These are phyloP conservation scores for Sporothrix dimorphospora DNA, from an alignment of 2,329 filamentous ascomycete genomes.

Conservation along the genomic window DNA sequence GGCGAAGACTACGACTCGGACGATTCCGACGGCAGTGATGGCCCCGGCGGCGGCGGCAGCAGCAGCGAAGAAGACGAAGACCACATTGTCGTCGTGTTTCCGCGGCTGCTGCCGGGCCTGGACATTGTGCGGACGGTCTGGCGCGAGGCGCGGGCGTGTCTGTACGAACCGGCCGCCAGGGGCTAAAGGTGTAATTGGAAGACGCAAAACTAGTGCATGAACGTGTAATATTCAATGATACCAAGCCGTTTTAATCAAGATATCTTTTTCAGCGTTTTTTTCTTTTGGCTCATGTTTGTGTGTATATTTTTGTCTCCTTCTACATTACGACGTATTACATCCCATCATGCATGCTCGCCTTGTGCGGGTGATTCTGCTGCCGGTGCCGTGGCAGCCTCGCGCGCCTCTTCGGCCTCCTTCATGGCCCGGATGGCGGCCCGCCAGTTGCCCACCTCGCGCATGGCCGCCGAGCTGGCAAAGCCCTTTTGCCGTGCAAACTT, in stretches of 20 bases:
- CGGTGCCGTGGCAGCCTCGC: slow-evolving; percentile 19
- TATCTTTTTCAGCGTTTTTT: neutral
- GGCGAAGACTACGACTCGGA: neutral
- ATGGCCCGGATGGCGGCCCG: slow-evolving; percentile 39
- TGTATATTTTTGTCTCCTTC: neutral
- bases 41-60: slow-evolving; percentile 12
- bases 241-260: neutral
- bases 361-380: neutral
- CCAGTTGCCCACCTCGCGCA: slow-evolving; percentile 46
- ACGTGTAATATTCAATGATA: slow-evolving; percentile 17
- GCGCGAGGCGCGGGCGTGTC: slow-evolving; percentile 79
- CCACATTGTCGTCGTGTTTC: slow-evolving; percentile 93
- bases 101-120: slow-evolving; percentile 72
- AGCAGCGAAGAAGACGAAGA: slow-evolving; percentile 68
- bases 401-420: slow-evolving; percentile 36
- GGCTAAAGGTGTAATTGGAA: neutral
- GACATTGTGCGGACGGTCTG: slow-evolving; percentile 84
- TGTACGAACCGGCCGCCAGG: slow-evolving; percentile 62
- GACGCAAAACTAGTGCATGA: neutral
- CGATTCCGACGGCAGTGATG: neutral
- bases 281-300: neutral
- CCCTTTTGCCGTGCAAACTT: slow-evolving; percentile 65
- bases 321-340: neutral
- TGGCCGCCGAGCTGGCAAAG: slow-evolving; percentile 55
- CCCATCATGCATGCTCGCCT: neutral